Percentiles rank a stretch among this genome's conserved stretches.
Conservation (phyloP, 768 basidiomycete species). For the Xanthoconium stramineum region DNA sequence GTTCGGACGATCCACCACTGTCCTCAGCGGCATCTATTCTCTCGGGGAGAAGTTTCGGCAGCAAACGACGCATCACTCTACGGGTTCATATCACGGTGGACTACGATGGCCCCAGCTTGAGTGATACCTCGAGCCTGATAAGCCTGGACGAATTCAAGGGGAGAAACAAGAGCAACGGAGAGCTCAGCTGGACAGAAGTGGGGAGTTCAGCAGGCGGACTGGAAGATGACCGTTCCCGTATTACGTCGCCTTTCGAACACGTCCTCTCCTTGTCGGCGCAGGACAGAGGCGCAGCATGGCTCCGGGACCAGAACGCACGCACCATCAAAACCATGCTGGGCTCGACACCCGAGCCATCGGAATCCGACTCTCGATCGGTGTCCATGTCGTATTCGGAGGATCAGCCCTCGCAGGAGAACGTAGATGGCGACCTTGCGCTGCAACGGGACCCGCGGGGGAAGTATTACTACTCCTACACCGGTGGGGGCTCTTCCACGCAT, state of each 20-base stretch:
- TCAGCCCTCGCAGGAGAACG: slow-evolving; percentile 37
- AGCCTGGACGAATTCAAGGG: slow-evolving; percentile 72
- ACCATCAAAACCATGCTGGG: slow-evolving; percentile 61
- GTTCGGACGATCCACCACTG: slow-evolving; percentile 64
- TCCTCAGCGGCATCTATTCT: slow-evolving; percentile 74
- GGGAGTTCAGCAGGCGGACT: slow-evolving; percentile 37
- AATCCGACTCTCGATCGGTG: slow-evolving; percentile 48
- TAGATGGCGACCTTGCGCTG: slow-evolving; percentile 62
- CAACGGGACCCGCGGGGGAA: slow-evolving; percentile 66
- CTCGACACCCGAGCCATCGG: slow-evolving; percentile 52
- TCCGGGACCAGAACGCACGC: slow-evolving; percentile 76
- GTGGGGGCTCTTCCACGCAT: slow-evolving; percentile 46
- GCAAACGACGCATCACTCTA: slow-evolving; percentile 74
- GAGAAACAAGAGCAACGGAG: slow-evolving; percentile 54
- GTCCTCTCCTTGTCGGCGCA: slow-evolving; percentile 45
- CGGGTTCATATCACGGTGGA: slow-evolving; percentile 77
- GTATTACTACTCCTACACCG: slow-evolving; percentile 73
- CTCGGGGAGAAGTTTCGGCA: slow-evolving; percentile 59
- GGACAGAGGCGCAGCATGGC: slow-evolving; percentile 76
- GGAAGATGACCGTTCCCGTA: slow-evolving; percentile 55
- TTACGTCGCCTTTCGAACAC: slow-evolving; percentile 38
- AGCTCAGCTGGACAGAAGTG: slow-evolving; percentile 43
- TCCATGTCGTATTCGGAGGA: slow-evolving; percentile 29
- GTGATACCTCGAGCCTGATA: slow-evolving; percentile 80
- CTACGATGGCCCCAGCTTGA: slow-evolving; percentile 88